Evolutionary conservation across 164 flowering plant species (phyloP), one percentile per base, ranked within the genome.

Genomic region (Aristolochia californica): DNA sequence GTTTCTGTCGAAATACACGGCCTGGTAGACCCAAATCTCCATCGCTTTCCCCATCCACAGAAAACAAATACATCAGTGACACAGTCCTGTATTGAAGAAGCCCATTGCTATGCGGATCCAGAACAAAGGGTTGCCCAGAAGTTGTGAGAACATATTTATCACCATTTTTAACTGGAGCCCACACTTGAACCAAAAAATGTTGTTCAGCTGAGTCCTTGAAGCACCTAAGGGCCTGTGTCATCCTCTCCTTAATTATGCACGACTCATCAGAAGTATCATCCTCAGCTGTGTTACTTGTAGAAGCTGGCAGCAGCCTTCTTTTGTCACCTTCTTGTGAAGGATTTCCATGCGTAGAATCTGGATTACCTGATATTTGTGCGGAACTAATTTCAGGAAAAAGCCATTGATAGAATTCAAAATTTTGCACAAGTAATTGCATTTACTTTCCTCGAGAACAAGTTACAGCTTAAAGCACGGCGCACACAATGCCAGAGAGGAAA

Each of bases 41-140:
- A 59, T 84, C 87, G 43, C 57, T 70, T 56, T 82, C 96, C 43
- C 77, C 95, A 62, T 87, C 97, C 62, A 77, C 74, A 40, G 87
- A 73, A 70, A 94, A 94, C 75, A 62, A 74, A 53, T 87, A 94
- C 80, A 51, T 83, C 63, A 80, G 58, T 62, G 99, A 93, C 5
- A 80, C 87, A 61, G 83, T 81, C 59, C 99, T 73, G 66, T 87
- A 94, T 61, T 77, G 84, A 75, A 81, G 82, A 53, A 89, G 90
- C 27, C 95, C 90, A 66, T 58, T 82, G 60, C 79, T 83, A 20
- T 78, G 83, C 0, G 88, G 88, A 66, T 73, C 86, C 43, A 94
- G 79, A 68, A 89, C 84, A 77, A 94, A 94, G 49, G 99, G 99
- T 56, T 94, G 99, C 62, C 87, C 99, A 15, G 84, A 85, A 66